Conservation (phyloP, 257 asterid species). For the Haberlea rhodopensis region DNA sequence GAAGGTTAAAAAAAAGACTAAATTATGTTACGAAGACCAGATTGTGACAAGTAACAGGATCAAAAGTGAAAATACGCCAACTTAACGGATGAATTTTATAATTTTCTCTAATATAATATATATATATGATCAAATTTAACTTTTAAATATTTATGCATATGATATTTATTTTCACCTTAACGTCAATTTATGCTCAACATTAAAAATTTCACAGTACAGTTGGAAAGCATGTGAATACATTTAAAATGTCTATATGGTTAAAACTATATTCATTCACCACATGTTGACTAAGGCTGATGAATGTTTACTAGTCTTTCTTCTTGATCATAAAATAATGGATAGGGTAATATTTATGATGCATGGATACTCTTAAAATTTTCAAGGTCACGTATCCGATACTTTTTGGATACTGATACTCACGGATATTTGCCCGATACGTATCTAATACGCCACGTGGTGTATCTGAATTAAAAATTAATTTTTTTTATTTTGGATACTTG, state of each 20-base stretch:
- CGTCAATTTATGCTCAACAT: not conserved
- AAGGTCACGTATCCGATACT: too few species aligned
- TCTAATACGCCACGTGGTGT: too few species aligned
- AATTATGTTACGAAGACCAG: not conserved
- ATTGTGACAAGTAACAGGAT: not conserved
- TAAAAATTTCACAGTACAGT: slow-evolving; percentile 13
- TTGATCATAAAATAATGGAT: not conserved
- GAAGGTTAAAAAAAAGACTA: too few species aligned
- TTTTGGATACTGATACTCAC: too few species aligned
- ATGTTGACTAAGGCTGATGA: slow-evolving; percentile 24
- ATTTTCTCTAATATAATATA: too few species aligned
- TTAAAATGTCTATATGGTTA: slow-evolving; percentile 19
- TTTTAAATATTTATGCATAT: slow-evolving; percentile 15
- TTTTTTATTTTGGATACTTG: too few species aligned
- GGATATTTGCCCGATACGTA: too few species aligned
- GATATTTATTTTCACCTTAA: slow-evolving; percentile 6
- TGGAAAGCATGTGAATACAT: slow-evolving; percentile 29
- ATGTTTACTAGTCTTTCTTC: not conserved
- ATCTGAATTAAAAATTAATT: too few species aligned
- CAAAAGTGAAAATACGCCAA: too few species aligned
- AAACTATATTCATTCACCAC: slow-evolving; percentile 9
- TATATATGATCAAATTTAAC: not conserved
- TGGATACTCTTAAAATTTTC: too few species aligned
- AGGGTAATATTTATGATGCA: not conserved
- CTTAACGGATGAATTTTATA: not conserved